Evolutionary conservation across 805 yeast species (phyloP), one percentile per base, ranked within the genome.

Genomic region (Candida dajiaensis): DNA sequence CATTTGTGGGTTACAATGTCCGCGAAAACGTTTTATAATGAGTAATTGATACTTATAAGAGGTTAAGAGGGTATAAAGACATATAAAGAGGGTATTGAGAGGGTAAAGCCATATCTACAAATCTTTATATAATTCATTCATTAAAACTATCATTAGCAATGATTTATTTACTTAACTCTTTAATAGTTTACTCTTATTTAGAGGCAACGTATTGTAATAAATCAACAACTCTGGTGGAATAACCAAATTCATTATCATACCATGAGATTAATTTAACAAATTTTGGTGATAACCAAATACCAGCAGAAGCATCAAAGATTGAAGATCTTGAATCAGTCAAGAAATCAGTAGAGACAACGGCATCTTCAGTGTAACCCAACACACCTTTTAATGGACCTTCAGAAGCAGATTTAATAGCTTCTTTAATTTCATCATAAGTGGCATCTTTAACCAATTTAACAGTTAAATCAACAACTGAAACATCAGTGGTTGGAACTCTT

Each of bases 191-290:
- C n/a, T n/a, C n/a, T n/a, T 33, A 33, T 43, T 50, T 48, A 31
- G 51, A 38, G 16, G 83, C 81, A 65, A 80, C 79, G 73, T 75
- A 79, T 69, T 78, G 74, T 61, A 80, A 75, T 68, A 81, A 76
- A 70, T 81, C 87, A 59, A 80, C 84, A 57, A 81, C 87, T 77
- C 87, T 79, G 74, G 83, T 77, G 59, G 84, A 78, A 80, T 81
- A 81, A 71, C 86, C 86, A 73, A 66, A 80, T 73, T 81, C 87
- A 71, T 81, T 81, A 69, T 81, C 87, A 74, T 80, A 81, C 86
- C 85, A 81, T 50, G 85, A 69, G 64, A 81, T 72, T 71, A 81
- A 76, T 72, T 81, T 81, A 65, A 80, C 83, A 73, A 81, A 81
- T 57, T 76, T 76, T 68, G 84, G 83, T 60, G 83, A 77, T 67